Evolutionary conservation across 108 stramenopile species (phyloP).

Genomic region (Aurantiochytrium sp.): DNA sequence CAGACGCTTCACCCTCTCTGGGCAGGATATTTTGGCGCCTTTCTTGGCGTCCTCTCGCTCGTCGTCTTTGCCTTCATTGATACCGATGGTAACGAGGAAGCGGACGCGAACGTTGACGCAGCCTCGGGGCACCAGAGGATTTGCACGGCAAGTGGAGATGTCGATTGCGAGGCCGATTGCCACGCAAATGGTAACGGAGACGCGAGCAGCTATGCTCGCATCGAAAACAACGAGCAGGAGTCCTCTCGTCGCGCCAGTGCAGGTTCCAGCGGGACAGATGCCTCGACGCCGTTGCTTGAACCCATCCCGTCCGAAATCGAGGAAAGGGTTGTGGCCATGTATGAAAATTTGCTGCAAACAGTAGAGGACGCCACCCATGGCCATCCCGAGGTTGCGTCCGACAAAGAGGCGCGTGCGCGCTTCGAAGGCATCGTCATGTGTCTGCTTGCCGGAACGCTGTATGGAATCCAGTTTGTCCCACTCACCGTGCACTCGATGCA

Average conservation of each 20-base stretch:
- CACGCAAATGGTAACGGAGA: no score
- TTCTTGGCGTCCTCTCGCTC: neutral
- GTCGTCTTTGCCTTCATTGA: neutral
- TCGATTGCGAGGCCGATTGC: no score
- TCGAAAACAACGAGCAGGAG: no score
- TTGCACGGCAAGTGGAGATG: no score
- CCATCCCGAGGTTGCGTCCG: neutral
- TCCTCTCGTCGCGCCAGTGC: no score
- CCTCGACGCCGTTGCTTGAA: neutral
- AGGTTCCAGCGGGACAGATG: neutral
- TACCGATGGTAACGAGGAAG: neutral
- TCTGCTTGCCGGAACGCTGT: neutral
- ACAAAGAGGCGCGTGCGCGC: neutral
- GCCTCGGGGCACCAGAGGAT: neutral
- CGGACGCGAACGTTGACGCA: no score
- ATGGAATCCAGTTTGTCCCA: neutral
- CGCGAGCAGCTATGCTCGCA: no score
- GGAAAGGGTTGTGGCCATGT: neutral
- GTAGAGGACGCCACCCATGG: neutral
- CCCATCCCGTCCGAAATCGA: neutral
- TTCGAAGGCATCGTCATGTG: neutral
- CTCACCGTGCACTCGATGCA: neutral
- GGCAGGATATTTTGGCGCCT: neutral
- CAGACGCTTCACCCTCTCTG: neutral
- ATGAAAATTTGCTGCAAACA: neutral